Percentiles rank a stretch among this genome's conserved stretches.
Evolutionary conservation across 495 filamentous ascomycete genomes (phyloP).

Genomic region (Aspergillus cavernicola): DNA sequence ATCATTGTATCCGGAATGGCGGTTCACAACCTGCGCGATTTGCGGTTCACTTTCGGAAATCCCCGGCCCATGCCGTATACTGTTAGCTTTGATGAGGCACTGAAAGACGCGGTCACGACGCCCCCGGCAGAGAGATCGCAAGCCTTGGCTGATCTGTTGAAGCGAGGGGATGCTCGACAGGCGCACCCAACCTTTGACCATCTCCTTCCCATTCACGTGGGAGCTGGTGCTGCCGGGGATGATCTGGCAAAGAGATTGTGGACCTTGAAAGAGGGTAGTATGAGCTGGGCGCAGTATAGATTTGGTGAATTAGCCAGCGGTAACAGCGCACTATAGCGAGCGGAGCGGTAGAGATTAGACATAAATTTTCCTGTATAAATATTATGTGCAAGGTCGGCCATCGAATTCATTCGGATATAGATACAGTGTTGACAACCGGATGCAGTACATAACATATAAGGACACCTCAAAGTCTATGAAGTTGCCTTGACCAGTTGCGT

Average conservation of each 20-base stretch:
- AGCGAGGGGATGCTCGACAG: conserved; percentile 63
- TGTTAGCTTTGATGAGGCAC: conserved; percentile 72
- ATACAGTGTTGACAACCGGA: conserved; percentile 35
- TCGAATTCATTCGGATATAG: conserved; percentile 41
- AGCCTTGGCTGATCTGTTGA: conserved; percentile 56
- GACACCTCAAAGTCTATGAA: conserved; percentile 29
- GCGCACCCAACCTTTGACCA: conserved; percentile 83
- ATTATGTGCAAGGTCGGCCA: conserved; percentile 7
- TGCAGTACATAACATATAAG: conserved; percentile 23
- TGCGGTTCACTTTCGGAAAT: conserved; percentile 45
- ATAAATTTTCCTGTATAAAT: neutral
- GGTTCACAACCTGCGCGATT: conserved; percentile 77
- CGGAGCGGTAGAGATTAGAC: neutral
- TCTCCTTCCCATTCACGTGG: conserved; percentile 73
- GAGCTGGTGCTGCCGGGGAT: conserved; percentile 63
- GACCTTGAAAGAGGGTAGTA: conserved; percentile 61
- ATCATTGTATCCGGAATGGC: conserved; percentile 84
- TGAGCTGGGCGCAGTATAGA: conserved; percentile 73
- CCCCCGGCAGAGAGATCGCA: conserved; percentile 53
- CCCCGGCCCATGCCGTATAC: conserved; percentile 58
- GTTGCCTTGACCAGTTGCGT: conserved; percentile 71
- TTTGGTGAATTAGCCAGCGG: conserved; percentile 57
- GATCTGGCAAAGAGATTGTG: conserved; percentile 61
- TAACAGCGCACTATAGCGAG: conserved; percentile 21
- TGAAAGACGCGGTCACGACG: conserved; percentile 63